These are phyloP conservation scores for Irineochytrium annulatum DNA, from an alignment of 192 early-diverging fungal species.

Conservation along the genomic window DNA sequence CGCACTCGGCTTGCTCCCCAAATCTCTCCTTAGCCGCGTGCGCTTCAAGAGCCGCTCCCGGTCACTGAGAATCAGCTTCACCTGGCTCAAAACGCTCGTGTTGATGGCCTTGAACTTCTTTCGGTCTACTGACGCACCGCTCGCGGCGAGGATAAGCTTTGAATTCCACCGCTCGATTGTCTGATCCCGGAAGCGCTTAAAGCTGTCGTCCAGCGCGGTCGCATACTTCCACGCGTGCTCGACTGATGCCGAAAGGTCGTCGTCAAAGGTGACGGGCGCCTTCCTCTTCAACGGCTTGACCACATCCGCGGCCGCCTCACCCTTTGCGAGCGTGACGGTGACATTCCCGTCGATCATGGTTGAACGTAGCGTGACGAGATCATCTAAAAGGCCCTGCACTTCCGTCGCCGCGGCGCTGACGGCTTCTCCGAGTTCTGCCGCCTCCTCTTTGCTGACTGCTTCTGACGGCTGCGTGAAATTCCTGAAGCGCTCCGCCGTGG, in stretches of 20 bases:
- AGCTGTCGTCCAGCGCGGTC: slow-evolving; percentile 53
- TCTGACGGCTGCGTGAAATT: neutral
- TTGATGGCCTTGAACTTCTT: slow-evolving; percentile 98
- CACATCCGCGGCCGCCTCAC: slow-evolving; percentile 18
- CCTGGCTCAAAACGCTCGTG: slow-evolving; percentile 70
- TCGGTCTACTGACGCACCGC: neutral
- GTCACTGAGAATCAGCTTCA: slow-evolving; percentile 64
- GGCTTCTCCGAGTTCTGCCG: neutral
- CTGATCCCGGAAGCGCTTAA: slow-evolving; percentile 74
- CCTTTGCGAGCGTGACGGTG: slow-evolving; percentile 20
- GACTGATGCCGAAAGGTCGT: slow-evolving; percentile 43
- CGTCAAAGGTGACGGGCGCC: slow-evolving; percentile 42
- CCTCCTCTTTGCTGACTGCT: neutral
- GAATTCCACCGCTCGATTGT: slow-evolving; percentile 93
- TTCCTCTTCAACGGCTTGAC: slow-evolving; percentile 42
- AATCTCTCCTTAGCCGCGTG: slow-evolving; percentile 75
- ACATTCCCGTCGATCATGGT: slow-evolving; percentile 23
- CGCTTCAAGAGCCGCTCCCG: slow-evolving; percentile 77
- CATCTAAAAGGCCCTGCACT: neutral
- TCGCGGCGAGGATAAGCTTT: slow-evolving; percentile 69
- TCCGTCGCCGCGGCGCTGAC: neutral
- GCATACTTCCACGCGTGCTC: slow-evolving; percentile 59
- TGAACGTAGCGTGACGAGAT: slow-evolving; percentile 5
- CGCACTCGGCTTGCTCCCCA: slow-evolving; percentile 32
- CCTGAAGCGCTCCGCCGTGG: neutral